Evolutionary conservation across 345 rosid species (phyloP).

Genomic region (Iberis pinnata): DNA sequence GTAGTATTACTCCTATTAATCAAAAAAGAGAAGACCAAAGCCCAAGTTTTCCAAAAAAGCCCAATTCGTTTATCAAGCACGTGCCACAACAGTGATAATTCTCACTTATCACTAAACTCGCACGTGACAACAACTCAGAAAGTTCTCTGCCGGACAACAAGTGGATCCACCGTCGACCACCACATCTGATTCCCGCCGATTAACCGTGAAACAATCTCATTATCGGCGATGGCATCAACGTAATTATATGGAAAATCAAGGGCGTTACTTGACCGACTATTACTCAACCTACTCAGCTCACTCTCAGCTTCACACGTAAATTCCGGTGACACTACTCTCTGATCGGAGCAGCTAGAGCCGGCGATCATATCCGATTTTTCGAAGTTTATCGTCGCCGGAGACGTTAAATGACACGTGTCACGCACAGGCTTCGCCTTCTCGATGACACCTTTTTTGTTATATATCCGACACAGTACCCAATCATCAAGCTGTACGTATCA

Average conservation of each 20-base stretch:
- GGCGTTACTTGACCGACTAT: constrained; percentile 31
- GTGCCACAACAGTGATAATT: too few relatives aligned
- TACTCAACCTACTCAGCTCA: too few relatives aligned
- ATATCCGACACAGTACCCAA: constrained; percentile 95
- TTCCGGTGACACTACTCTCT: constrained; percentile 73
- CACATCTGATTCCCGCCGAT: constrained; percentile 47
- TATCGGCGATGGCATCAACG: constrained; percentile 42
- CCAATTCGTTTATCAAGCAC: too few relatives aligned
- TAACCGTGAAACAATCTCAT: constrained; percentile 31
- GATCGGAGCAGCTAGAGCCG: constrained; percentile 81
- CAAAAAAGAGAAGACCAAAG: too few relatives aligned
- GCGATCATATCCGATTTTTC: constrained; percentile 23
- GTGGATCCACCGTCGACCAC: constrained; percentile 68
- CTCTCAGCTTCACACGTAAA: constrained; percentile 77
- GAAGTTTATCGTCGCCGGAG: constrained; percentile 26
- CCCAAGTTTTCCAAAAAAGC: too few relatives aligned
- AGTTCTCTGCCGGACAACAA: constrained; percentile 44
- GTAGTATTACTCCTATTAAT: too few relatives aligned
- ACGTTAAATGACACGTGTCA: background rate
- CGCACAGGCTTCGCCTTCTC: constrained; percentile 40
- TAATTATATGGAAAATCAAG: constrained; percentile 38
- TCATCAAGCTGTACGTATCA: constrained; percentile 75
- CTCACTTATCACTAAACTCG: too few relatives aligned
- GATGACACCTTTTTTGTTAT: constrained; percentile 76
- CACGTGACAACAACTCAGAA: constrained; percentile 22